Conservation (phyloP, 495 filamentous ascomycete genomes). For the Hypomontagnella monticulosa region DNA sequence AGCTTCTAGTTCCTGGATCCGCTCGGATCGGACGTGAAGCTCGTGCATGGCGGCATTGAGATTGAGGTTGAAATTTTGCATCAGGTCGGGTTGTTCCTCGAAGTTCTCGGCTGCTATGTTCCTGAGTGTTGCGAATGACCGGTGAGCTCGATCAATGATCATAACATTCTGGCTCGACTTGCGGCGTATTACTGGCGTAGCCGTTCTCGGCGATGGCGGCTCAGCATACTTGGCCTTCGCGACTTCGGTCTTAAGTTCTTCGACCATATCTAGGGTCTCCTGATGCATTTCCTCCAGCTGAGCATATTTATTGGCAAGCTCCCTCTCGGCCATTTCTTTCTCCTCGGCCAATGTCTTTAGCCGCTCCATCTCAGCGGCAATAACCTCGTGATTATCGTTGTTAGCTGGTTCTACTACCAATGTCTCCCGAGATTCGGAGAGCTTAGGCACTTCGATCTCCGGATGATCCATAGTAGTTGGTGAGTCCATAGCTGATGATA, state of each 20-base stretch:
- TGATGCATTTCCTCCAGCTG: slow-evolving; percentile 83
- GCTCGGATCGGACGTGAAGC: slow-evolving; percentile 83
- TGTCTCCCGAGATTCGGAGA: slow-evolving; percentile 42
- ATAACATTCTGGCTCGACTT: slow-evolving; percentile 94
- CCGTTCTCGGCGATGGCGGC: slow-evolving; percentile 69
- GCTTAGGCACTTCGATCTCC: slow-evolving; percentile 61
- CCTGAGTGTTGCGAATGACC: slow-evolving; percentile 88
- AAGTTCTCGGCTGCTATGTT: slow-evolving; percentile 89
- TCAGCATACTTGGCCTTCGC: slow-evolving; percentile 72
- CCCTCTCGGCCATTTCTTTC: slow-evolving; percentile 76
- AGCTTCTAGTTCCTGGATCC: slow-evolving; percentile 86
- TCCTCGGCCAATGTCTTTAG: slow-evolving; percentile 75
- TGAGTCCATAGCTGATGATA: slow-evolving; percentile 91
- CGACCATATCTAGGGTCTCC: slow-evolving; percentile 82
- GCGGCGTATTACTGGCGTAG: slow-evolving; percentile 80
- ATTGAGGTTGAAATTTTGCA: slow-evolving; percentile 93
- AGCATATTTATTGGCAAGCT: slow-evolving; percentile 79
- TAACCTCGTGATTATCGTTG: slow-evolving; percentile 49
- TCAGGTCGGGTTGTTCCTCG: slow-evolving; percentile 78
- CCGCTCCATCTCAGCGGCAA: slow-evolving; percentile 72
- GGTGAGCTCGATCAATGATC: slow-evolving; percentile 88
- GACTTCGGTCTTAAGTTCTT: slow-evolving; percentile 86
- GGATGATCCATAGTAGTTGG: slow-evolving; percentile 70
- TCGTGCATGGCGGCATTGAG: slow-evolving; percentile 94
- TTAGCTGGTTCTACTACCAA: slow-evolving; percentile 32